Evolutionary conservation across 305 asterid species (phyloP), one percentile per base, ranked within the genome.

Genomic region (Fraxinus xanthoxyloides): DNA sequence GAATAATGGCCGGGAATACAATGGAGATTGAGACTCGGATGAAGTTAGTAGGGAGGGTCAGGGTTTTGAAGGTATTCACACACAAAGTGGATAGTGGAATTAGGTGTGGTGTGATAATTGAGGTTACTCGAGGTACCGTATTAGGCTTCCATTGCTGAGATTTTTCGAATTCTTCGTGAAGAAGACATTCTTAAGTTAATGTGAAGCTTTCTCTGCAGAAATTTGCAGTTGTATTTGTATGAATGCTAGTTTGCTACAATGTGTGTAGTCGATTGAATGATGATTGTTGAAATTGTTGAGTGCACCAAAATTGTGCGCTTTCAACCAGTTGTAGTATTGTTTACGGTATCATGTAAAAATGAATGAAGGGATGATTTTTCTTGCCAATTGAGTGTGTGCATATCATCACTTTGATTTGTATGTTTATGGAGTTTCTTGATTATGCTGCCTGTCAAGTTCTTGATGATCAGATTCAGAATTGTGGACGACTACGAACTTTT

Each of bases 1-100:
- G 56, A 34, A 85, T 10, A 67, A 84, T 7, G 88, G 85, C 69
- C 31, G 87, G 78, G 85, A 88, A 65, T 26, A 86, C 94, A 19
- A 93, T 92, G 97, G 97, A 92, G 92, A 87, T 95, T 54, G 97
- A 93, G 93, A 95, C 99, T 65, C 81, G 91, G 90, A 93, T 95
- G 99, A 90, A 90, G 94, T 77, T 95, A 83, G 97, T 88, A 79
- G 99, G 99, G 84, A 88, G 97, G 85, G 98, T 95, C 43, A 84
- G 97, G 85, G 97, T 95, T 85, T 88, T 95, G 84, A 92, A 91
- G 90, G 93, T 95, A 81, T 93, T 95, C 76, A 92, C 92, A 79
- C 99, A 95, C 86, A 89, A 92, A 82, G 96, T 95, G 85, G 90
- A 87, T 84, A 92, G 94, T 79, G 88, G 86, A 23, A 92, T 90